Base-by-base conservation (phyloP, 1,284 basidiomycete species). In the Trichosporon ovoides region DNA sequence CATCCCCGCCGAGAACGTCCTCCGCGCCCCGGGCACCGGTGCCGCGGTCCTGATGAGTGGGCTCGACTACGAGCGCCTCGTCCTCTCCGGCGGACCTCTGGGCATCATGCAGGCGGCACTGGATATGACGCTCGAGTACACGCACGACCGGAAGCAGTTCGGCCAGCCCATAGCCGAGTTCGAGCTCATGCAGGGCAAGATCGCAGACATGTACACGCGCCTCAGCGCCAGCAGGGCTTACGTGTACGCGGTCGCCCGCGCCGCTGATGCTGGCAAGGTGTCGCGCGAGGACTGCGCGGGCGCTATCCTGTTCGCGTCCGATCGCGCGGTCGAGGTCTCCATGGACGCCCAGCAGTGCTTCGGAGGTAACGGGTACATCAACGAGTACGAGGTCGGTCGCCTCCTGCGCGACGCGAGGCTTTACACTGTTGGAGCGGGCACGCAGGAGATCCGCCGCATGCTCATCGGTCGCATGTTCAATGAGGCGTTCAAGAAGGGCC, bases 51-150 rank as follows among this genome's bases (percentile, higher is more conserved):
- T 97, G 46, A 97, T 97, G 93, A 91, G 88, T 28, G 94, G 93
- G 0, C 81, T 97, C 35, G 93, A 97, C 73, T 82, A 96, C 52
- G 93, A 97, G 72, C 84, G 94, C 31, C 83, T 97, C 28, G 93
- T 97, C 7, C 81, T 97, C 43, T 89, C 88, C 62, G 93, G 93
- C 50, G 94, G 89, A 7, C 88, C 88, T 7, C 70, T 85, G 18
- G 84, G 89, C n/a, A 81, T 97, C 61, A 95, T 94, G 91, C 94
- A 97, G 77, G 87, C 90, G 3, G 91, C 93, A 2, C 93, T 96
- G 70, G 90, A 96, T 76, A 83, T 88, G 66, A 86, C 91, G 3
- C 80, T 94, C 3, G 85, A 89, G 68, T 97, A 97, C 72, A 84
- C 92, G 9, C 93, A 97, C 73, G 85, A 93, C 60, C 83, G 93